Percentiles rank a stretch among this genome's conserved stretches.
Evolutionary conservation across 2,329 filamentous ascomycete genomes (phyloP).

Genomic region (Rhynchosporium graminicola): DNA sequence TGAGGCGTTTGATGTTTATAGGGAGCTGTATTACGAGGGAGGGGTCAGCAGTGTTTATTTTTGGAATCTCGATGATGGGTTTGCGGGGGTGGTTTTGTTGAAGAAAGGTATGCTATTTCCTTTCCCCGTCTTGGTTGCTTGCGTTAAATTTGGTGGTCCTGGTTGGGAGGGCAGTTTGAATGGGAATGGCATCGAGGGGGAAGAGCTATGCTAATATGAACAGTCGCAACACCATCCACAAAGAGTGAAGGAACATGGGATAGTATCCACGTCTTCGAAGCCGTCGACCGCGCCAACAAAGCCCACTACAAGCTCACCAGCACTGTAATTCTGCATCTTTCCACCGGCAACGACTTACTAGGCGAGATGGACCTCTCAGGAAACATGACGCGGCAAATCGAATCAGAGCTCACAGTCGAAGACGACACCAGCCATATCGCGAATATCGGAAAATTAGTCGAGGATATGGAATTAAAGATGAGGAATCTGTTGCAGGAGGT

Average conservation of each 20-base stretch:
- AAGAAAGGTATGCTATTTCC: slow-evolving; percentile 71
- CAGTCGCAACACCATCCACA: slow-evolving; percentile 66
- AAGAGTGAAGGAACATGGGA: slow-evolving; percentile 86
- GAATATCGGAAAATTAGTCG: slow-evolving; percentile 90
- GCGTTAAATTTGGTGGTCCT: not conserved
- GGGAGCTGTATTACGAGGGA: slow-evolving; percentile 95
- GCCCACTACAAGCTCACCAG: slow-evolving; percentile 98
- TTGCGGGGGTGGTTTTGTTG: slow-evolving; percentile 90
- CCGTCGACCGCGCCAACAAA: slow-evolving; percentile 84
- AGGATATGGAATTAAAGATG: slow-evolving; percentile 99
- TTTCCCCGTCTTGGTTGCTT: not conserved
- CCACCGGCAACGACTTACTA: slow-evolving; percentile 65
- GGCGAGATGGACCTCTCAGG: slow-evolving; percentile 91
- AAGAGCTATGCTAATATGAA: not conserved
- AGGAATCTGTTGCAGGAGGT: slow-evolving; percentile 96
- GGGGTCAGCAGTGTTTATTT: slow-evolving; percentile 96
- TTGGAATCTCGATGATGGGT: slow-evolving; percentile 97
- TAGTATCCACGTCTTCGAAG: slow-evolving; percentile 98
- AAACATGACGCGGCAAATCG: slow-evolving; percentile 97
- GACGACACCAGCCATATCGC: slow-evolving; percentile 91
- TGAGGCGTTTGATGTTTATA: slow-evolving; percentile 94
- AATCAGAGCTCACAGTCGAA: slow-evolving; percentile 86
- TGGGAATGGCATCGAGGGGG: slow-evolving; percentile 12
- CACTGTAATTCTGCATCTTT: slow-evolving; percentile 90
- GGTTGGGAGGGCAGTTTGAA: not conserved